Conservation (phyloP, 1,284 basidiomycete genomes). For the Sporisorium sorghi region DNA sequence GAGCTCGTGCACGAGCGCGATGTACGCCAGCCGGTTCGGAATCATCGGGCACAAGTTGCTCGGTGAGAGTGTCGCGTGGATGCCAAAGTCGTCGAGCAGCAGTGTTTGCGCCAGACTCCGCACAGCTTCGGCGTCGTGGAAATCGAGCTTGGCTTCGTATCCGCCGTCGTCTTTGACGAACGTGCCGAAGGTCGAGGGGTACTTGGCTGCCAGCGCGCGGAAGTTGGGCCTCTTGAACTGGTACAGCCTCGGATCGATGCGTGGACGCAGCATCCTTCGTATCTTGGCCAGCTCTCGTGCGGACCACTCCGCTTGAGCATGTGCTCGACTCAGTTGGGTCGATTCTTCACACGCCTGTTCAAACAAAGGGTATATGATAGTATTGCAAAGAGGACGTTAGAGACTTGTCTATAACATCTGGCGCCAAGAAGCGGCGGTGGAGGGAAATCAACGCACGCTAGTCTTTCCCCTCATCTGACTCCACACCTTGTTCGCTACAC, state of each 20-base stretch:
- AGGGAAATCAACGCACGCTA: conserved; percentile 24
- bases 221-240: conserved; percentile 25
- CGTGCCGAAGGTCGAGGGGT: conserved; percentile 21
- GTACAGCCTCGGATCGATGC: conserved; percentile 32
- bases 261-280: conserved; percentile 1
- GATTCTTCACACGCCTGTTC: background rate
- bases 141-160: conserved; percentile 45
- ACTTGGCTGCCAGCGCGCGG: conserved; percentile 19
- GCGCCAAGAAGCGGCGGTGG: background rate
- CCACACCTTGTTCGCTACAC: conserved; percentile 27
- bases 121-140: conserved; percentile 37
- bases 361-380: conserved; percentile 14
- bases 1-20: conserved; percentile 27
- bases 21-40: conserved; percentile 35
- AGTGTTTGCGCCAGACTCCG: conserved; percentile 37
- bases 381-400: conserved; percentile 15
- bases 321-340: background rate
- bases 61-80: conserved; percentile 19
- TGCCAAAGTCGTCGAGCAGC: conserved; percentile 35
- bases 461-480: conserved; percentile 7
- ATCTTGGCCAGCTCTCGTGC: background rate
- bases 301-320: background rate
- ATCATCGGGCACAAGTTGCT: conserved; percentile 33
- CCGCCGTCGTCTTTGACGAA: conserved; percentile 39
- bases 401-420: background rate